These are phyloP conservation scores for Mycena capillaripes DNA, from an alignment of 768 basidiomycete species.

Conservation along the genomic window DNA sequence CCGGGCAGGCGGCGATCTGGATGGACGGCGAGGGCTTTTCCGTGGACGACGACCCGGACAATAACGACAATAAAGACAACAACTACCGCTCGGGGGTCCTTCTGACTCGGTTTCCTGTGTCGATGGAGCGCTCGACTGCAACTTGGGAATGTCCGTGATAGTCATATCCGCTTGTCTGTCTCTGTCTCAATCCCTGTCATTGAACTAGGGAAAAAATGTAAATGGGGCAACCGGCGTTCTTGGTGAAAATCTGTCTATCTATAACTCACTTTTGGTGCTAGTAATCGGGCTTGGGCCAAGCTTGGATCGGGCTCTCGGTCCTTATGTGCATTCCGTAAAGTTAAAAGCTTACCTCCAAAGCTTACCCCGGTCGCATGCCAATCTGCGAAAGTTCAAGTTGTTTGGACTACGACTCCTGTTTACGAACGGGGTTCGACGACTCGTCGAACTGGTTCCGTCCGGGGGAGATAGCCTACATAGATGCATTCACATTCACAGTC, in stretches of 20 bases:
- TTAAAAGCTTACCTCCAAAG: background rate
- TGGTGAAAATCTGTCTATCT: background rate
- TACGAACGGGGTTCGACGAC: no score
- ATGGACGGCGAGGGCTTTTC: constrained; percentile 1
- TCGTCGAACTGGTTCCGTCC: no score
- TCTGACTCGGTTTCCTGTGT: constrained; percentile 47
- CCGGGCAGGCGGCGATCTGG: constrained; percentile 49
- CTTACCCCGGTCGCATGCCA: no score
- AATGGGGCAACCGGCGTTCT: constrained; percentile 34
- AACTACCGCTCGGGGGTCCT: constrained; percentile 32
- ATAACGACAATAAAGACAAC: no score
- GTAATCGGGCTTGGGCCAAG: no score
- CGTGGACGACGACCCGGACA: background rate
- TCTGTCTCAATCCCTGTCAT: background rate
- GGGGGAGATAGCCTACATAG: no score
- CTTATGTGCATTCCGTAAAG: constrained; percentile 16
- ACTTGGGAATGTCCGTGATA: constrained; percentile 8
- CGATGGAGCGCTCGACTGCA: constrained; percentile 63
- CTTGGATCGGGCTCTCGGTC: constrained; percentile 12
- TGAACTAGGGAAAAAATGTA: no score
- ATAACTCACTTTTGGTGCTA: no score
- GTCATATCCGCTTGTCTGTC: no score
- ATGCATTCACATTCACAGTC: no score
- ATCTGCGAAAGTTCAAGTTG: no score
- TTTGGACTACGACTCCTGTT: no score